Evolutionary conservation across 2,329 filamentous ascomycete genomes (phyloP).

Genomic region (Alternaria tenuissima): DNA sequence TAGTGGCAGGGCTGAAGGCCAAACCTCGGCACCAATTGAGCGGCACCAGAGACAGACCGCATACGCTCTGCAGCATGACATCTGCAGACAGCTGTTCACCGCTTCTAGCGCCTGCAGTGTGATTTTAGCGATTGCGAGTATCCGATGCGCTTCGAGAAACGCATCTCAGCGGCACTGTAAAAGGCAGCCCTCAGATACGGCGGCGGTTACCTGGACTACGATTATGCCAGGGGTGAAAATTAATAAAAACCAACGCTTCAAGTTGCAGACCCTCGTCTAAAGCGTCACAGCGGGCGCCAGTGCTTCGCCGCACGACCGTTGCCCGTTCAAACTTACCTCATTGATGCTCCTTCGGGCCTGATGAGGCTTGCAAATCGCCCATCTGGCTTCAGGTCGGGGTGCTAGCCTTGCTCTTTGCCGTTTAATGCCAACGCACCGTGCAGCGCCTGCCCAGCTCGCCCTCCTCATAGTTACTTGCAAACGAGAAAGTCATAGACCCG

Average conservation of each 20-base stretch:
- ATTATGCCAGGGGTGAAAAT: slow-evolving; percentile 22
- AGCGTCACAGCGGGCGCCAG: slow-evolving; percentile 42
- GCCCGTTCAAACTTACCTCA: slow-evolving; percentile 26
- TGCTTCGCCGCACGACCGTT: slow-evolving; percentile 38
- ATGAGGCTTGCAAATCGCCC: slow-evolving; percentile 28
- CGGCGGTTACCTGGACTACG: slow-evolving; percentile 37
- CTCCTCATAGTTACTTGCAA: neutral
- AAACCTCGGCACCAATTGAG: slow-evolving; percentile 35
- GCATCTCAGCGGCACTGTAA: neutral
- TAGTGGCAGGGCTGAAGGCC: slow-evolving; percentile 29
- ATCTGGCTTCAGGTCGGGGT: slow-evolving; percentile 39
- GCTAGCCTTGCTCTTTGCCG: slow-evolving; percentile 30
- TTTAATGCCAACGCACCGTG: slow-evolving; percentile 48
- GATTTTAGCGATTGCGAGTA: neutral
- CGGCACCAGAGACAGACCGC: slow-evolving; percentile 23
- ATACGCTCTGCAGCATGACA: slow-evolving; percentile 42
- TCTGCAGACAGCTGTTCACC: slow-evolving; percentile 43
- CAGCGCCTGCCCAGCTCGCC: slow-evolving; percentile 37
- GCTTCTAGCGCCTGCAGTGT: slow-evolving; percentile 26
- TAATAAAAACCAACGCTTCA: slow-evolving; percentile 23
- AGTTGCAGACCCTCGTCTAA: slow-evolving; percentile 23
- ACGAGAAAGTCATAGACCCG: slow-evolving; percentile 14
- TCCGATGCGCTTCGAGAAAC: neutral
- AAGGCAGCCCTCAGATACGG: slow-evolving; percentile 11
- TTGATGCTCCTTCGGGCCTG: slow-evolving; percentile 30